phyloP scores from a whole-genome alignment of 331 rosid genomes.

The Rhamnella rubrinervis region DNA sequence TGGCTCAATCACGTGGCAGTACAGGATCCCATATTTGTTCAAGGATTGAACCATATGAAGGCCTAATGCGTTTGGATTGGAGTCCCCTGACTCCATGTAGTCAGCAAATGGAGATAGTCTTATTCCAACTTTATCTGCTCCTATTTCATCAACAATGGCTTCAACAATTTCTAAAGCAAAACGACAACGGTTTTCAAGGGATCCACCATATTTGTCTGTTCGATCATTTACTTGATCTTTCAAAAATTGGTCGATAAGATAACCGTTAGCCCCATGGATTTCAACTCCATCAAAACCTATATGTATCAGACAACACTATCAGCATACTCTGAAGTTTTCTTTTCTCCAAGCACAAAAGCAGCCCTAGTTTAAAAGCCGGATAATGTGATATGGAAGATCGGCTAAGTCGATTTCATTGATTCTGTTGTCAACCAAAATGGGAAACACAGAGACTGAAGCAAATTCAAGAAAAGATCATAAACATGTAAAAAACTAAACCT shows the following conservation, averaged over 20 bases:
- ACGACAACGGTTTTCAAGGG: neutral
- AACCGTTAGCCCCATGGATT: slow-evolving; percentile 4
- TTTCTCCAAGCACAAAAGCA: too few relatives aligned
- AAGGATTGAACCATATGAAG: slow-evolving; percentile 13
- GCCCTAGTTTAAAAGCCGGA: too few relatives aligned
- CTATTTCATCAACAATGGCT: neutral
- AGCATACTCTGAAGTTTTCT: too few relatives aligned
- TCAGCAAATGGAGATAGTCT: slow-evolving; percentile 4
- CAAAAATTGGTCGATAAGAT: neutral
- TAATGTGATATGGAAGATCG: too few relatives aligned
- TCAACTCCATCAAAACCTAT: slow-evolving; percentile 13
- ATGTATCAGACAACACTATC: neutral
- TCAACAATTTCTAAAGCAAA: slow-evolving; percentile 1
- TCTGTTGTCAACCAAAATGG: too few relatives aligned
- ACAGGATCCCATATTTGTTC: slow-evolving; percentile 15
- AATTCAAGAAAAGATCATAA: too few relatives aligned
- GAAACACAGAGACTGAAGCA: too few relatives aligned
- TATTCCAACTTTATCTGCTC: slow-evolving; percentile 5
- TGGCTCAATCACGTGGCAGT: slow-evolving; percentile 18
- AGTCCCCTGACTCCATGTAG: slow-evolving; percentile 6
- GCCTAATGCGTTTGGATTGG: slow-evolving; percentile 11
- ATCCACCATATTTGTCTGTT: neutral
- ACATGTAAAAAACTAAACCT: too few relatives aligned
- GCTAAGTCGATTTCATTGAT: too few relatives aligned
- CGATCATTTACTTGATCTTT: neutral